A percentile compares a stretch with the other conserved stretches of the same genome.
Evolutionary conservation across 2,329 filamentous ascomycete species (phyloP).

Genomic region (Penicillium occitanis): DNA sequence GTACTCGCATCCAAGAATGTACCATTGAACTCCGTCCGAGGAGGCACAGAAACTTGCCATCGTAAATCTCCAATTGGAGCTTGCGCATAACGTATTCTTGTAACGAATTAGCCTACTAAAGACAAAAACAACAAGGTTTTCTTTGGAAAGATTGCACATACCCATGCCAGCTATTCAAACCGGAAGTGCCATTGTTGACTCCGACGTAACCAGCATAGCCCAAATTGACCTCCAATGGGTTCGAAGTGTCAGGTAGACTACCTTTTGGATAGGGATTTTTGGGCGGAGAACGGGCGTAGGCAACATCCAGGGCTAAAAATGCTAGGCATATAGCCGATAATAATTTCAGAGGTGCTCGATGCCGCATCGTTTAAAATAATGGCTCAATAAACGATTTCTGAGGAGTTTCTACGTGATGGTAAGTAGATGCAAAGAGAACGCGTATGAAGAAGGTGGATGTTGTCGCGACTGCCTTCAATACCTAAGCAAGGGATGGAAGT

Average conservation of each 20-base stretch:
- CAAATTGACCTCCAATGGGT: constrained; percentile 41
- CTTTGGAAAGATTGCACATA: constrained; percentile 23
- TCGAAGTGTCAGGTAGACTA: not conserved
- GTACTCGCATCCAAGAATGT: constrained; percentile 28
- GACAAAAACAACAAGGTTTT: not conserved
- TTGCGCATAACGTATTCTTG: constrained; percentile 37
- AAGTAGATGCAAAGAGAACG: not conserved
- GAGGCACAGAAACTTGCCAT: constrained; percentile 33
- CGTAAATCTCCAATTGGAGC: constrained; percentile 32
- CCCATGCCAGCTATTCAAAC: constrained; percentile 50
- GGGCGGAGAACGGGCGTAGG: not conserved
- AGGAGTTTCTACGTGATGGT: no score
- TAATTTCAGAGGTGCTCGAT: not conserved
- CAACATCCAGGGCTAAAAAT: not conserved
- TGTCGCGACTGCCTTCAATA: not conserved
- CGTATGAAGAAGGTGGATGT: not conserved
- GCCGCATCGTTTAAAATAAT: not conserved
- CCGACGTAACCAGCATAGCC: constrained; percentile 51
- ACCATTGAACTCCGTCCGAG: constrained; percentile 24
- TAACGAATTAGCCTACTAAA: not conserved
- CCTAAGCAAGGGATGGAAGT: not conserved
- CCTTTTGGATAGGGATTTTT: constrained; percentile 12
- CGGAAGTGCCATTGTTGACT: constrained; percentile 38
- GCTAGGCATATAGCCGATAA: not conserved
- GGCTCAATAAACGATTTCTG: not conserved